Percentiles rank a stretch among this genome's conserved stretches.
Conservation (phyloP, 176 grass and related monocot genomes). For the Urochloa ruziziensis region DNA sequence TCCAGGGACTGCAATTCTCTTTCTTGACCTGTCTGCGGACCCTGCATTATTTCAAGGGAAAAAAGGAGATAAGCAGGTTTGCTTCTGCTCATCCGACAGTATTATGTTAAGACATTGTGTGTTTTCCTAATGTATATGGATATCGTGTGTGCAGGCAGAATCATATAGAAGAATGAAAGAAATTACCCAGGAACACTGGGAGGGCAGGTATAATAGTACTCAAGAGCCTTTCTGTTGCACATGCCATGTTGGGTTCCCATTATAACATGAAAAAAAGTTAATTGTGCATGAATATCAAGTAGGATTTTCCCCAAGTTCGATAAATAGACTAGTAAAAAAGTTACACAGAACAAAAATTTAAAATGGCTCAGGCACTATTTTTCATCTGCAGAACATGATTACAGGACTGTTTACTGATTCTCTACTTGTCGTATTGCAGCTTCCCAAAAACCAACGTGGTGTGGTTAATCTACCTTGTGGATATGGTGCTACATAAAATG, state of each 20-base stretch:
- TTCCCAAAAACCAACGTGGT: conserved; percentile 84
- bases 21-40: conserved; percentile 81
- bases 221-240: background rate
- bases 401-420: background rate
- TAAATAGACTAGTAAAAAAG: background rate
- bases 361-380: background rate
- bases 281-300: background rate
- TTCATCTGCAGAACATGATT: background rate
- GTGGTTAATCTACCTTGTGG: conserved; percentile 95
- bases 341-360: background rate
- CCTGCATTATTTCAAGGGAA: conserved; percentile 76
- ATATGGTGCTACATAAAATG: conserved; percentile 65
- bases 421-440: conserved; percentile 41
- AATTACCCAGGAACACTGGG: conserved; percentile 76
- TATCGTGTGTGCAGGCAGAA: conserved; percentile 56
- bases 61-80: conserved; percentile 92
- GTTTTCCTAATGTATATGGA: conserved; percentile 23
- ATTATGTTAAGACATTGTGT: conserved; percentile 28
- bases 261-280: conserved; percentile 5
- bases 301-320: background rate
- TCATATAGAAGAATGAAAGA: conserved; percentile 93
- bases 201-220: conserved; percentile 57
- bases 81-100: conserved; percentile 23
- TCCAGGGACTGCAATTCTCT: conserved; percentile 77
- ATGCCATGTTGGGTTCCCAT: background rate